Percentiles rank a stretch among this genome's conserved stretches.
Conservation (phyloP, 768 basidiomycete genomes). For the Psilocybe sp. region DNA sequence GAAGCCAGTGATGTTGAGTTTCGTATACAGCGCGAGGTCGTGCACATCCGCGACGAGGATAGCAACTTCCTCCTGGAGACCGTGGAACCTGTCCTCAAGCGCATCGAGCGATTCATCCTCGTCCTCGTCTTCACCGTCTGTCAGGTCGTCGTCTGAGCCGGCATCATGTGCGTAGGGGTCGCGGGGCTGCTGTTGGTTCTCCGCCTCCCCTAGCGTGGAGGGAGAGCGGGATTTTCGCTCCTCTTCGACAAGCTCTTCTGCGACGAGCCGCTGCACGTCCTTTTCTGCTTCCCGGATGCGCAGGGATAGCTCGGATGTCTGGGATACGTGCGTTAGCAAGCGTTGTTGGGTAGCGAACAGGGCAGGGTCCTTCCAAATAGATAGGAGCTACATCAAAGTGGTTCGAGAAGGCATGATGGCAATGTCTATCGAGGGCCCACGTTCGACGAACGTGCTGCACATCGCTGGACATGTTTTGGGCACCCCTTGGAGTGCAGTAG, state of each 20-base stretch:
- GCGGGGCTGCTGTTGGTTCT: constrained; percentile 47
- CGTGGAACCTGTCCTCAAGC: constrained; percentile 82
- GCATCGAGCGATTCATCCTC: constrained; percentile 62
- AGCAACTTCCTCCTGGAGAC: constrained; percentile 91
- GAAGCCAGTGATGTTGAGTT: constrained; percentile 97
- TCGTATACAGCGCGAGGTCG: constrained; percentile 88
- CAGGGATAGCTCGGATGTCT: constrained; percentile 80
- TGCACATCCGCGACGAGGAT: constrained; percentile 91
- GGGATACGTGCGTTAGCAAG: background rate
- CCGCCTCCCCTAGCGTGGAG: constrained; percentile 43
- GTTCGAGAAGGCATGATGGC: background rate
- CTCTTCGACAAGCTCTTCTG: constrained; percentile 38
- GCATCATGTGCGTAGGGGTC: constrained; percentile 53
- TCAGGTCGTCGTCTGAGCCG: constrained; percentile 69
- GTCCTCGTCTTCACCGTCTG: constrained; percentile 34
- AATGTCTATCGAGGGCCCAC: no score
- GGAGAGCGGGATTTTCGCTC: constrained; percentile 15
- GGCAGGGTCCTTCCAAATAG: background rate
- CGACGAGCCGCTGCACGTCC: constrained; percentile 76
- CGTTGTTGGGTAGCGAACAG: no score
- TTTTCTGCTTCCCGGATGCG: constrained; percentile 83
- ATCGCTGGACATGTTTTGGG: no score
- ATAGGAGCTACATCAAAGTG: background rate
- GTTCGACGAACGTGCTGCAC: no score
- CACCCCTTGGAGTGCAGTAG: no score